Base-by-base conservation (phyloP, 768 basidiomycete genomes). In the Cystoderma amianthinum region DNA sequence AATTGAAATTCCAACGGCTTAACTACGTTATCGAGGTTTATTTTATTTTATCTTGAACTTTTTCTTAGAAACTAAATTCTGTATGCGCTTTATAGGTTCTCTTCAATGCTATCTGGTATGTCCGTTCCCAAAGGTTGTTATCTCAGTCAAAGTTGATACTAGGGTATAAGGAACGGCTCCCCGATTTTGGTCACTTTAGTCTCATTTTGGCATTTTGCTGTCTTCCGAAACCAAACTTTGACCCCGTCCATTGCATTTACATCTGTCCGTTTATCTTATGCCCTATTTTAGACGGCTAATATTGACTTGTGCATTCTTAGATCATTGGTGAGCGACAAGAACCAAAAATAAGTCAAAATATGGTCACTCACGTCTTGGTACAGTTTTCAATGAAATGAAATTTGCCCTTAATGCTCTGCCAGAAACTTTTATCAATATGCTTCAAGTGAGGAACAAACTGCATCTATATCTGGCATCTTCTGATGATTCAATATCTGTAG, bases 171-270 rank as follows among this genome's bases (percentile, higher is more conserved):
- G 74, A 83, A 43, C 81, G 88, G 83, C 50, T 85, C 56, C 2
- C 78, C 78, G 2, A 73, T 80, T 39, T 44, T 80, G 39, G 79
- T 78, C 35, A 80, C 79, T 3, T 58, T 82, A 5, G 69, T 80
- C 16, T 68, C 77, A 1, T 80, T 82, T 59, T 78, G 77, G 74
- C 80, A 80, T 53, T 96, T 74, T 53, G 68, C 90, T 3, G 76
- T 94, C 22, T 60, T 89, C 35, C 74, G 87, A 39, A 63, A 72
- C 18, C 69, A 90, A 52, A 54, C 65, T 0, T 58, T 96, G 36
- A 86, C 88, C 0, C 91, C 93, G 2, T 86, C 88, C 3, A 79
- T 81, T 44, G 93, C 92, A 1, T 94, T 94, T 59, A 91, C 79
- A 5, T 70, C 73, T 17, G 76, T 78, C 41, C 68, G 51, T 25